A percentile compares a stretch with the other conserved stretches of the same genome.
Evolutionary conservation across 768 basidiomycete species (phyloP).

Genomic region (Kwoniella shandongensis): DNA sequence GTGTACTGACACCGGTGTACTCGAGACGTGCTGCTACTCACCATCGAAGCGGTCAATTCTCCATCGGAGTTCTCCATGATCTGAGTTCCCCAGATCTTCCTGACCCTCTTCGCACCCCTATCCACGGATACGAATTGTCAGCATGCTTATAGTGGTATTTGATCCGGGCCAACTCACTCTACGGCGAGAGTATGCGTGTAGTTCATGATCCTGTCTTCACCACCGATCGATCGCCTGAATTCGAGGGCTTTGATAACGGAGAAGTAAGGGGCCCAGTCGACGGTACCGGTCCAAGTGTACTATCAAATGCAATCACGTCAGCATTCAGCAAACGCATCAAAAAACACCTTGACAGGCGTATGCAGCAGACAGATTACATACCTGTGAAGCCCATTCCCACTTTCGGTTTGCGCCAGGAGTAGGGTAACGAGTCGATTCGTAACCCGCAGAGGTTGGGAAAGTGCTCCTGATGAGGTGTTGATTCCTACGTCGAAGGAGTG

Average conservation of each 20-base stretch:
- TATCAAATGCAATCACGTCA: slow-evolving; percentile 6
- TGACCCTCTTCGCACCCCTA: slow-evolving; percentile 63
- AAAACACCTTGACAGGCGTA: too few species aligned
- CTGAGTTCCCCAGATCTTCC: slow-evolving; percentile 63
- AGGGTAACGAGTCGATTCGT: slow-evolving; percentile 44
- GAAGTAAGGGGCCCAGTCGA: slow-evolving; percentile 45
- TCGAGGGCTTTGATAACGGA: slow-evolving; percentile 60
- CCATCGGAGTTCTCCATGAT: slow-evolving; percentile 63
- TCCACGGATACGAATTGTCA: not conserved
- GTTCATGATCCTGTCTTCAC: slow-evolving; percentile 68
- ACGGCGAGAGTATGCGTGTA: slow-evolving; percentile 72
- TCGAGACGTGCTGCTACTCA: slow-evolving; percentile 48
- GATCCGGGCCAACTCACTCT: slow-evolving; percentile 35
- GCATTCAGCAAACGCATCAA: too few species aligned
- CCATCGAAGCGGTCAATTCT: slow-evolving; percentile 71
- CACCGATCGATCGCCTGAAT: slow-evolving; percentile 72
- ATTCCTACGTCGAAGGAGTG: slow-evolving; percentile 23
- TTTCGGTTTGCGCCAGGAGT: slow-evolving; percentile 16
- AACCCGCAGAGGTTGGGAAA: slow-evolving; percentile 43
- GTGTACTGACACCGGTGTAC: not conserved
- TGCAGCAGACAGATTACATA: slow-evolving; percentile 12
- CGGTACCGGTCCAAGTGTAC: slow-evolving; percentile 48
- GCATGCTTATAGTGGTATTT: too few species aligned
- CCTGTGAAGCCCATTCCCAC: slow-evolving; percentile 38
- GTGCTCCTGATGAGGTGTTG: slow-evolving; percentile 42